These are phyloP conservation scores for Cladosporium sp. DNA, from an alignment of 2,329 filamentous ascomycete genomes.

Conservation along the genomic window DNA sequence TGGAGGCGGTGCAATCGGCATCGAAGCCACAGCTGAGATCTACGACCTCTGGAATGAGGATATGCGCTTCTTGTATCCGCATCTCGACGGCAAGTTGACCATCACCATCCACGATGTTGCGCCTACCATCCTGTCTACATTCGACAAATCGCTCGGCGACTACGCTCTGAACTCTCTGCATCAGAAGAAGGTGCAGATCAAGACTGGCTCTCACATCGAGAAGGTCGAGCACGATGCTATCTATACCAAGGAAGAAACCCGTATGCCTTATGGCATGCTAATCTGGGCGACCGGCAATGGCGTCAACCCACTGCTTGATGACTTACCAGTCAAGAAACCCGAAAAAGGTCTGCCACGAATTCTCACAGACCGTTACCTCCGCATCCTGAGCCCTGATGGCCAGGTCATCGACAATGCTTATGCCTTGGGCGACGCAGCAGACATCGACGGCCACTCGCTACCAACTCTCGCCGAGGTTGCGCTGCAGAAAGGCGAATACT, in stretches of 20 bases:
- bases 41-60: constrained; percentile 39
- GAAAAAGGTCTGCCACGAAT: constrained; percentile 33
- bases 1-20: constrained; percentile 41
- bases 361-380: constrained; percentile 32
- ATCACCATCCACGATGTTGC: constrained; percentile 46
- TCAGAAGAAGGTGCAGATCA: constrained; percentile 35
- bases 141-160: constrained; percentile 39
- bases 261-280: constrained; percentile 34
- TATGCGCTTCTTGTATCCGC: constrained; percentile 38
- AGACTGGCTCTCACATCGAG: constrained; percentile 36
- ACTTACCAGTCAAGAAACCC: constrained; percentile 30
- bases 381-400: constrained; percentile 27
- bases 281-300: constrained; percentile 40
- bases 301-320: constrained; percentile 31
- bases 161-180: constrained; percentile 39
- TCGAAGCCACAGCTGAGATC: constrained; percentile 42
- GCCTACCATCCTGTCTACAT: constrained; percentile 37
- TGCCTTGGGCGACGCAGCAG: constrained; percentile 37
- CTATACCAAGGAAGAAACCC: constrained; percentile 34
- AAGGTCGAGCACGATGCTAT: constrained; percentile 33
- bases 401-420: constrained; percentile 27
- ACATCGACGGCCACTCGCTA: constrained; percentile 34
- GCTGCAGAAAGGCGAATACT: constrained; percentile 36
- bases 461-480: constrained; percentile 37
- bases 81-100: constrained; percentile 36